Conservation (phyloP, 345 rosid genomes). For the Combretum micranthum region DNA sequence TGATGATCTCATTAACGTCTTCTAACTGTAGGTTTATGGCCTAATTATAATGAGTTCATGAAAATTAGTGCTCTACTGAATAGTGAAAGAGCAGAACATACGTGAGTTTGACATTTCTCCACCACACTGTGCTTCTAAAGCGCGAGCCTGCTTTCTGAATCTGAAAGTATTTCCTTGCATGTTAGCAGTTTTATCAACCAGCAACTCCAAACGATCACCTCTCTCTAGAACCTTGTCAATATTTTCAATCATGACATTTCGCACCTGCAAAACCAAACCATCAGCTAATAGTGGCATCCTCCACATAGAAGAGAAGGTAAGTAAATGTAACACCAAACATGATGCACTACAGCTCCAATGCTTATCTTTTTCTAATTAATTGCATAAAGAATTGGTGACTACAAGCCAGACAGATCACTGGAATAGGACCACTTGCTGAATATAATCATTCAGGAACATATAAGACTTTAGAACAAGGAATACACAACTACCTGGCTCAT, state of each 20-base stretch:
- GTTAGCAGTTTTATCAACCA: constrained; percentile 88
- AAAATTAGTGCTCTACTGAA: not conserved
- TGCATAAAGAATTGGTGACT: no score
- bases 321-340: no score
- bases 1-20: no score
- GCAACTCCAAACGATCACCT: constrained; percentile 91
- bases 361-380: no score
- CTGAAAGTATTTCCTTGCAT: constrained; percentile 96
- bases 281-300: not conserved
- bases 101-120: constrained; percentile 94
- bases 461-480: not conserved
- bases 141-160: constrained; percentile 91
- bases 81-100: constrained; percentile 23
- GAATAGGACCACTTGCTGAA: no score
- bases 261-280: constrained; percentile 37
- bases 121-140: constrained; percentile 75
- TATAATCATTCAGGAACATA: no score
- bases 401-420: no score
- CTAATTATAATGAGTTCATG: no score
- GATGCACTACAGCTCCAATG: no score
- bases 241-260: constrained; percentile 93
- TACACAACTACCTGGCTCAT: constrained; percentile 64
- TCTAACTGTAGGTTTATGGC: no score
- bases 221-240: constrained; percentile 87
- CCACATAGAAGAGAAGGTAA: no score